Conservation (phyloP, 2,329 filamentous ascomycete species). For the Exophiala mesophila region DNA sequence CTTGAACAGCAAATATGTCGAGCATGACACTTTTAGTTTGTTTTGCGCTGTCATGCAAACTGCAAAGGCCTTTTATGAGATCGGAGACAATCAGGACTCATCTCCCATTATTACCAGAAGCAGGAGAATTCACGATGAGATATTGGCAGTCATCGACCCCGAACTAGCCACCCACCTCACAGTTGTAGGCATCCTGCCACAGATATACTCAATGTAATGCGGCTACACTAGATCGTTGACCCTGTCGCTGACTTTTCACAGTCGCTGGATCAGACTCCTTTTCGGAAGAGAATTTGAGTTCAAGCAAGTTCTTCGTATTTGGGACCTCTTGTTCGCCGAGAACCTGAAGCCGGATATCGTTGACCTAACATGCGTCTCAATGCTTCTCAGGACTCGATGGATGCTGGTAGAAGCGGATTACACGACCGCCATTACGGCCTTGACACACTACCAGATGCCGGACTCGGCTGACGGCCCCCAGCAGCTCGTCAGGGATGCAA, state of each 20-base stretch:
- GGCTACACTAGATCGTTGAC: too few relatives aligned
- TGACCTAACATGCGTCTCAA: conserved; percentile 86
- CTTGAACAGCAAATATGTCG: conserved; percentile 68
- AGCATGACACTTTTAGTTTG: conserved; percentile 84
- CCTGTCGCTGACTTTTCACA: conserved; percentile 40
- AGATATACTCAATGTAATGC: conserved; percentile 86
- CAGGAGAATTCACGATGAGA: conserved; percentile 77
- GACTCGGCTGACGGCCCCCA: conserved; percentile 60
- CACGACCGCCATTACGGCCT: conserved; percentile 71
- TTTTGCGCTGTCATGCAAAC: conserved; percentile 85
- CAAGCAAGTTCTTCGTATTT: conserved; percentile 73
- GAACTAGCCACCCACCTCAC: conserved; percentile 75
- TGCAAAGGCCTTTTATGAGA: conserved; percentile 81
- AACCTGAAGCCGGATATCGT: conserved; percentile 75
- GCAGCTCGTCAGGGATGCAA: conserved; percentile 79
- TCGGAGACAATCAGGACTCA: conserved; percentile 48
- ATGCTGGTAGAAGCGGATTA: conserved; percentile 82
- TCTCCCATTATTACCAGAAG: conserved; percentile 81
- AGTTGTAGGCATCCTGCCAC: conserved; percentile 82
- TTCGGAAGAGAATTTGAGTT: conserved; percentile 94
- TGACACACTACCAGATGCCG: conserved; percentile 77
- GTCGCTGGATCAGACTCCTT: conserved; percentile 86
- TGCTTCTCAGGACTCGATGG: conserved; percentile 90
- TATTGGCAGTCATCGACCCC: conserved; percentile 73
- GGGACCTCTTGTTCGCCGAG: conserved; percentile 87